Percentiles rank a stretch among this genome's conserved stretches.
These are phyloP conservation scores for Psilocybe subaeruginosa DNA, from an alignment of 768 basidiomycete genomes.

Conservation along the genomic window DNA sequence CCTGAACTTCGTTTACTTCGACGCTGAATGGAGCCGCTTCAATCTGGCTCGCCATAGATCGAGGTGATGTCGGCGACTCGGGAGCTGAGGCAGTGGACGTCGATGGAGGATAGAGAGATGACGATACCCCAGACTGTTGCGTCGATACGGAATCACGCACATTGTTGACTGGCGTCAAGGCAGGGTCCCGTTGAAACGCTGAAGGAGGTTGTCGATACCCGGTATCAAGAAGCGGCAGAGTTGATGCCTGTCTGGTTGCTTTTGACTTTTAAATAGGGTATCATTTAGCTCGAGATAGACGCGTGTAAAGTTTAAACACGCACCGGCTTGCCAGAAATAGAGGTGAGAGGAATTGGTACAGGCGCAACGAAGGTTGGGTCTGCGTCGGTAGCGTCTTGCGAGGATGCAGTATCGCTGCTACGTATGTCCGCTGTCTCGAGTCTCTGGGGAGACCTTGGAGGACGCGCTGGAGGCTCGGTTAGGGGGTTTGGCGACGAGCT, in stretches of 20 bases:
- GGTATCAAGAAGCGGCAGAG: slow-evolving; percentile 33
- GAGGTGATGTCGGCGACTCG: slow-evolving; percentile 67
- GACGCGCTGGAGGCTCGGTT: slow-evolving; percentile 22
- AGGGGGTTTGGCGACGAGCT: slow-evolving; percentile 13
- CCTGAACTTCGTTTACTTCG: slow-evolving; percentile 51
- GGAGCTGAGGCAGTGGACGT: slow-evolving; percentile 65
- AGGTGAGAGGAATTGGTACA: slow-evolving; percentile 25
- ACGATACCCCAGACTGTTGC: slow-evolving; percentile 67
- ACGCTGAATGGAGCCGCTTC: slow-evolving; percentile 49
- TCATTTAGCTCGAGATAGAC: slow-evolving; percentile 19
- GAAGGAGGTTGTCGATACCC: slow-evolving; percentile 42
- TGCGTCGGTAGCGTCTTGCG: slow-evolving; percentile 24
- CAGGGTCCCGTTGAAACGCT: slow-evolving; percentile 52
- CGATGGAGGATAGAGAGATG: slow-evolving; percentile 78
- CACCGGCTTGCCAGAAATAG: slow-evolving; percentile 36
- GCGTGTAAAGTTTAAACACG: slow-evolving; percentile 24
- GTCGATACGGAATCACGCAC: slow-evolving; percentile 64
- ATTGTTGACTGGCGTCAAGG: slow-evolving; percentile 41
- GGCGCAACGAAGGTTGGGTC: slow-evolving; percentile 35
- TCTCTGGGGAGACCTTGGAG: slow-evolving; percentile 31
- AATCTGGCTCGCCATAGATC: slow-evolving; percentile 49
- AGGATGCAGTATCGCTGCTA: slow-evolving; percentile 29
- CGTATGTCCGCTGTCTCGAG: slow-evolving; percentile 22
- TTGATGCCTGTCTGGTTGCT: slow-evolving; percentile 32
- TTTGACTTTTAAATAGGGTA: slow-evolving; percentile 32